Conservation (phyloP, 768 basidiomycete genomes). For the Kwoniella bestiolae region DNA sequence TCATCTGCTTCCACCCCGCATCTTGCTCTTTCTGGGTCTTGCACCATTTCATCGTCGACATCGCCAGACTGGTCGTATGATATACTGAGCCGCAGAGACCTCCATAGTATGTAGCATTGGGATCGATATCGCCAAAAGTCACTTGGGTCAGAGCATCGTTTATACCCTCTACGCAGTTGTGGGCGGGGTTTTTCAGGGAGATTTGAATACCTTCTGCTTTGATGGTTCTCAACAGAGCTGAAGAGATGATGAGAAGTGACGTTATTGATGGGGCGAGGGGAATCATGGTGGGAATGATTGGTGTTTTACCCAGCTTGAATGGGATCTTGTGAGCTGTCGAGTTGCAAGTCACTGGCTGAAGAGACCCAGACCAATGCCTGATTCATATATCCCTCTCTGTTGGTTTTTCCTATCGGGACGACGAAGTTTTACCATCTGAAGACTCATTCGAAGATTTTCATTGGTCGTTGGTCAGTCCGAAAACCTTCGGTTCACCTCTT, state of each 20-base stretch:
- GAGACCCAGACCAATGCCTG: no score
- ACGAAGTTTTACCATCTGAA: no score
- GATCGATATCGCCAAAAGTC: slow-evolving; percentile 19
- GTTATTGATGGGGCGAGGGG: background rate
- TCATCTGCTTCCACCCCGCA: slow-evolving; percentile 11
- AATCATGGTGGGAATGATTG: background rate
- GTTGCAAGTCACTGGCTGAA: no score
- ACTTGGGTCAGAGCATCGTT: slow-evolving; percentile 19
- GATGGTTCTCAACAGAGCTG: background rate
- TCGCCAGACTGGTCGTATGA: slow-evolving; percentile 12
- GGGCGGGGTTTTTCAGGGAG: background rate
- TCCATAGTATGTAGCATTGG: slow-evolving; percentile 16
- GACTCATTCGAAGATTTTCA: no score
- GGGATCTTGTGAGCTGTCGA: no score
- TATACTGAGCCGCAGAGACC: slow-evolving; percentile 16
- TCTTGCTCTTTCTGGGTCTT: slow-evolving; percentile 1
- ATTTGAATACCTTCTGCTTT: slow-evolving; percentile 4
- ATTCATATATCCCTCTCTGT: no score
- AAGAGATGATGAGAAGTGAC: background rate
- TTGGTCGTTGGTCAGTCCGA: no score
- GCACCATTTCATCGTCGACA: slow-evolving; percentile 24
- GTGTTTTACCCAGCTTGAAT: background rate
- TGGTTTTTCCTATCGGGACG: no score
- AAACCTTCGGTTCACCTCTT: no score
- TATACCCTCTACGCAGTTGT: slow-evolving; percentile 19